A percentile compares a stretch with the other conserved stretches of the same genome.
Conservation (phyloP, 2,329 filamentous ascomycete genomes). For the Periconia sp. region DNA sequence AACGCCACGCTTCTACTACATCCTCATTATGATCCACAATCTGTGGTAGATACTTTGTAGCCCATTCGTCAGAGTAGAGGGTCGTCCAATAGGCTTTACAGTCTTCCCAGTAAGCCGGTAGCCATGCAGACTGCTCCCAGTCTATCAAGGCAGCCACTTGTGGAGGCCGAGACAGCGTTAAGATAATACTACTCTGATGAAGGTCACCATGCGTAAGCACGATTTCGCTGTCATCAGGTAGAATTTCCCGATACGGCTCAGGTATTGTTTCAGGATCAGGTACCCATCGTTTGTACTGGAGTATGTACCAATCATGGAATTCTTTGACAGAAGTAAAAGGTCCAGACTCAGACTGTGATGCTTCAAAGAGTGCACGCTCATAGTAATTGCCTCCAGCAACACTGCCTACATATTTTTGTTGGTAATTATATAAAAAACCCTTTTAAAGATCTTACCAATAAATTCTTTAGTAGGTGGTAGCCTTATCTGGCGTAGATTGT, state of each 20-base stretch:
- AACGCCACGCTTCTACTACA: slow-evolving; percentile 34
- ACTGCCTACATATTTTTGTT: slow-evolving; percentile 8
- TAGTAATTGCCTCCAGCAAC: slow-evolving; percentile 8
- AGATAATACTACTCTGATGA: slow-evolving; percentile 38
- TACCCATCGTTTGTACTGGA: slow-evolving; percentile 17
- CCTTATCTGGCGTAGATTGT: slow-evolving; percentile 24
- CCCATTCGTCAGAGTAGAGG: slow-evolving; percentile 22
- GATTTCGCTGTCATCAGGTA: slow-evolving; percentile 34
- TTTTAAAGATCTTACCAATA: slow-evolving; percentile 21
- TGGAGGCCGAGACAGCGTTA: slow-evolving; percentile 18
- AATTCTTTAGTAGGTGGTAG: slow-evolving; percentile 28
- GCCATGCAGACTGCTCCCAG: slow-evolving; percentile 37
- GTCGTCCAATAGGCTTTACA: slow-evolving; percentile 29
- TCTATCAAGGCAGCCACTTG: slow-evolving; percentile 30
- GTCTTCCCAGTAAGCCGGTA: slow-evolving; percentile 37
- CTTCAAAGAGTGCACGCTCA: slow-evolving; percentile 8
- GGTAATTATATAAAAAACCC: neutral
- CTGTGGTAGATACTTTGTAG: slow-evolving; percentile 30
- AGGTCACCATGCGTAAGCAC: slow-evolving; percentile 41
- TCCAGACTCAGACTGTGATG: slow-evolving; percentile 21
- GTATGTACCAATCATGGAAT: slow-evolving; percentile 38
- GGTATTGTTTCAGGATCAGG: slow-evolving; percentile 20
- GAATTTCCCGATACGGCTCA: slow-evolving; percentile 30
- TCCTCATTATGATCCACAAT: slow-evolving; percentile 29
- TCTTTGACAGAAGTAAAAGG: slow-evolving; percentile 31